These are phyloP conservation scores for Podospora pseudocomata DNA, from an alignment of 495 filamentous ascomycete species.

Conservation along the genomic window DNA sequence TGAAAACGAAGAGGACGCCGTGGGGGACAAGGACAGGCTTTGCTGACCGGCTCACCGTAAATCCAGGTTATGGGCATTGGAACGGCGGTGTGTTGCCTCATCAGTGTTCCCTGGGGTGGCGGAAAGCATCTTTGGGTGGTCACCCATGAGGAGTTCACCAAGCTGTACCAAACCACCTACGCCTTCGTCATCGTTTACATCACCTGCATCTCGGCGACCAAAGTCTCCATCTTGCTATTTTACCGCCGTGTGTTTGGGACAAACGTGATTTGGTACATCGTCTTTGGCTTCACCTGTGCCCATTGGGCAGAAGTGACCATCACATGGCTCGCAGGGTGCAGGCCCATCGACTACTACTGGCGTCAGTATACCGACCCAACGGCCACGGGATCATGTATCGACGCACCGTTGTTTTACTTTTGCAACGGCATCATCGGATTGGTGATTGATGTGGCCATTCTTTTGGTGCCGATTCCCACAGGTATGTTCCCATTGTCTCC, in stretches of 20 bases:
- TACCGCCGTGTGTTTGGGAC: slow-evolving; percentile 26
- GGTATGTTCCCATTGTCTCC: slow-evolving; percentile 16
- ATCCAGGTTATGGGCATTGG: slow-evolving; percentile 20
- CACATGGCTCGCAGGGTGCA: slow-evolving; percentile 24
- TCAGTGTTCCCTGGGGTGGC: slow-evolving; percentile 21
- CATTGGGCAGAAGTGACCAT: slow-evolving; percentile 26
- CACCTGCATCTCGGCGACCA: slow-evolving; percentile 26
- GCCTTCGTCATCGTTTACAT: slow-evolving; percentile 30
- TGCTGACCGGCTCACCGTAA: slow-evolving; percentile 1
- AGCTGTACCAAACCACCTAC: slow-evolving; percentile 26
- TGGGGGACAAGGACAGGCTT: neutral
- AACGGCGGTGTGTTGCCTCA: slow-evolving; percentile 23
- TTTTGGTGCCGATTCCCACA: slow-evolving; percentile 41
- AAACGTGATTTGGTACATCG: slow-evolving; percentile 18
- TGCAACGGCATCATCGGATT: slow-evolving; percentile 27
- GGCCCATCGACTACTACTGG: slow-evolving; percentile 24
- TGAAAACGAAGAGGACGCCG: neutral
- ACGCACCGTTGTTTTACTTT: slow-evolving; percentile 25
- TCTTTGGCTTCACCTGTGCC: slow-evolving; percentile 15
- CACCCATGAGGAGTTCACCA: slow-evolving; percentile 18
- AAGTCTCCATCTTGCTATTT: slow-evolving; percentile 24
- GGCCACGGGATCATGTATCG: slow-evolving; percentile 21
- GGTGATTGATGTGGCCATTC: slow-evolving; percentile 42
- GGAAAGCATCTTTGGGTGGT: slow-evolving; percentile 26
- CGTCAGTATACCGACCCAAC: slow-evolving; percentile 24